These are phyloP conservation scores for Irpex sp. DNA, from an alignment of 1,284 basidiomycete genomes.

Conservation along the genomic window DNA sequence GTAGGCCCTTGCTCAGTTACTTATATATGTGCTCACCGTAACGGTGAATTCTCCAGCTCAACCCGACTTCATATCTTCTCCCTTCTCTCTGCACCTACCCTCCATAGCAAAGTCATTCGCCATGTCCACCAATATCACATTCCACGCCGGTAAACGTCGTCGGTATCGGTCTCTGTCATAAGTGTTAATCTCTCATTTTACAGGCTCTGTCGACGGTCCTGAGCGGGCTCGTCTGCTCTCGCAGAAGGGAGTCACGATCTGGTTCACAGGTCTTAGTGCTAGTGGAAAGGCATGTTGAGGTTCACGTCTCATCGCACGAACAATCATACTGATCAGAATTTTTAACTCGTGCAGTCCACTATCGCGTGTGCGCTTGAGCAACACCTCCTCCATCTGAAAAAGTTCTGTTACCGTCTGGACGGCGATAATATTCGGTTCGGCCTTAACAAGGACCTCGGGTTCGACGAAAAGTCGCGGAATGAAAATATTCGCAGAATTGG, in stretches of 20 bases:
- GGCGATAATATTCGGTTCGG: constrained; percentile 98
- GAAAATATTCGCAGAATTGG: constrained; percentile 98
- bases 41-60: constrained; percentile 8
- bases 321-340: constrained; percentile 9
- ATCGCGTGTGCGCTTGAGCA: constrained; percentile 98
- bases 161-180: not conserved
- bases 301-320: constrained; percentile 13
- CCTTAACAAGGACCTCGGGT: constrained; percentile 97
- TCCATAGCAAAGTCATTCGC: not conserved
- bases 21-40: constrained; percentile 14
- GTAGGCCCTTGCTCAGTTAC: constrained; percentile 1
- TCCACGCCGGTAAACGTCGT: constrained; percentile 52
- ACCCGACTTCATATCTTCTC: not conserved
- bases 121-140: constrained; percentile 88
- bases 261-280: constrained; percentile 93
- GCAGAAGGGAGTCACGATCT: constrained; percentile 88
- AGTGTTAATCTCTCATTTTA: no score
- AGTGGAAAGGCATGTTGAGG: constrained; percentile 71
- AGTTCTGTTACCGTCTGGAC: constrained; percentile 90
- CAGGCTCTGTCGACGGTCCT: constrained; percentile 68
- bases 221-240: constrained; percentile 70
- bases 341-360: constrained; percentile 68
- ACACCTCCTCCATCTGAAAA: constrained; percentile 84
- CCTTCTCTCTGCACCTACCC: not conserved
- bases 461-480: constrained; percentile 90